A percentile compares a stretch with the other conserved stretches of the same genome.
These are phyloP conservation scores for Cunninghamia lanceolata DNA, from an alignment of 75 land plant species.

Conservation along the genomic window DNA sequence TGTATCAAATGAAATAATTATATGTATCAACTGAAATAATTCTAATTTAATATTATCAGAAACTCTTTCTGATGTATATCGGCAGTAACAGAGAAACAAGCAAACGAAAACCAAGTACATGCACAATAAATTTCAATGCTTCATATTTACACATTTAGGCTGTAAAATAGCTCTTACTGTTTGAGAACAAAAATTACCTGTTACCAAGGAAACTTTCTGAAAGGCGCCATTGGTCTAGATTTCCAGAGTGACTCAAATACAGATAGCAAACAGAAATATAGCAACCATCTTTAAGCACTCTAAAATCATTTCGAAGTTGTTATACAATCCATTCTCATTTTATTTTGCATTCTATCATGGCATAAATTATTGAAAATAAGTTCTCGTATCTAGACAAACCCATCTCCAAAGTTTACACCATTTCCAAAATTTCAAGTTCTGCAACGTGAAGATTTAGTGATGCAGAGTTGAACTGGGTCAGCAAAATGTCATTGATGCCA, in stretches of 20 bases:
- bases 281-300: neutral
- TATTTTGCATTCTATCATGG: neutral
- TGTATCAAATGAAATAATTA: too few species aligned
- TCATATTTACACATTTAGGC: conserved; percentile 42
- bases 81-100: neutral
- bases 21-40: neutral
- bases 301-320: neutral
- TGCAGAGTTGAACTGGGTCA: conserved; percentile 74
- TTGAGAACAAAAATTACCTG: neutral
- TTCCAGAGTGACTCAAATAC: neutral
- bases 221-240: neutral
- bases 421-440: conserved; percentile 60
- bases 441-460: conserved; percentile 79
- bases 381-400: conserved; percentile 68
- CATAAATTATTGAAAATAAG: neutral
- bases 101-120: neutral
- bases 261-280: neutral
- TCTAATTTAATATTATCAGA: too few species aligned
- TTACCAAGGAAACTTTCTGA: neutral
- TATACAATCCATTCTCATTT: neutral
- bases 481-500: conserved; percentile 75
- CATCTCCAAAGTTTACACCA: conserved; percentile 75
- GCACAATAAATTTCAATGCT: neutral
- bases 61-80: neutral
- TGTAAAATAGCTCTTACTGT: neutral